Evolutionary conservation across 1,284 basidiomycete genomes (phyloP), one percentile per base, ranked within the genome.

Genomic region (Fomes fomentarius): DNA sequence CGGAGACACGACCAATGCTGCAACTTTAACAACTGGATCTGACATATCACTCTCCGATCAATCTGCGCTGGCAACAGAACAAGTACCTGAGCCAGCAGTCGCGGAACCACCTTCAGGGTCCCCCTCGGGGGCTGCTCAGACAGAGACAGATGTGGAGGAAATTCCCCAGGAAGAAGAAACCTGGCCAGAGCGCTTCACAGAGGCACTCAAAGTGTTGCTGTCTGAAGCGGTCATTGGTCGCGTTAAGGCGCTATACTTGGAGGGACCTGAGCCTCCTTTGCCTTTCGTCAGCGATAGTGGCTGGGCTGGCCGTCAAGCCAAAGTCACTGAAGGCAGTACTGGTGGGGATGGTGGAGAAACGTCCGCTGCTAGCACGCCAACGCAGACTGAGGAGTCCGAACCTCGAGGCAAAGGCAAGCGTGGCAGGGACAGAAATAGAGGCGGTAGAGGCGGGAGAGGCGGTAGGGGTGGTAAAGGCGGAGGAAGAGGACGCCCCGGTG

Each of bases 241-340:
- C 35, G 71, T 96, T 22, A 92, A 88, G 67, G 72, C 79, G 34
- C 82, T 95, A 68, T 89, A 81, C 57, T 73, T 91, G 8, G 87
- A 94, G 72, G 93, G 93, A 2, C 78, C 84, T 17, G 82, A 89
- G 64, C 81, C 87, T 62, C 81, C 90, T 3, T 37, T 47, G 24
- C 7, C 45, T 26, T 72, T 83, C 54, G 73, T 82, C 30, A 84
- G 82, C 61, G 89, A 91, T 67, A 76, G 71, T 53, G 88, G 89
- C 49, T 91, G 82, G 91, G 83, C 61, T 60, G 79, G 80, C 59
- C 78, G 80, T 35, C 65, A 71, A 42, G 48, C 70, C 11, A 78
- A 71, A 50, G 56, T 41, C 19, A 50, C 44, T 26, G 66, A 49
- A 48, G 57, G 46, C 63, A 68, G 58, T 35, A n/a, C n/a, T n/a